Conservation (phyloP, 2,329 filamentous ascomycete species). For the Eurotiales sp. region DNA sequence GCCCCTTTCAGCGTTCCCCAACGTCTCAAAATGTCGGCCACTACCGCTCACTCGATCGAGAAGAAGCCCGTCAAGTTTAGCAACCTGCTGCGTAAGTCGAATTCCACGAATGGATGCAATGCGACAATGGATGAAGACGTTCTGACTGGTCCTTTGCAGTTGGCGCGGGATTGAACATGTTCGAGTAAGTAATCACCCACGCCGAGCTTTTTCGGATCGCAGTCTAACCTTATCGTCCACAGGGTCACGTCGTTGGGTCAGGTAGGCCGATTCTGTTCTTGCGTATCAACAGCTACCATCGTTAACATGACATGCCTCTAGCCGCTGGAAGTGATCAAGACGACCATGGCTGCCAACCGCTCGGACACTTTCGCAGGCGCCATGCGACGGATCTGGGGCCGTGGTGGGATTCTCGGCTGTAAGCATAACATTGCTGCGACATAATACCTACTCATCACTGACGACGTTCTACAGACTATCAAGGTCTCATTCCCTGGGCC, state of each 20-base stretch:
- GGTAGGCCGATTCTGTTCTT: slow-evolving; percentile 43
- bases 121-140: too few relatives aligned
- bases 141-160: slow-evolving; percentile 42
- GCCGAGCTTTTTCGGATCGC: too few relatives aligned
- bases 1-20: slow-evolving; percentile 61
- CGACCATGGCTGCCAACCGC: slow-evolving; percentile 97
- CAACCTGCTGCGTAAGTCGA: slow-evolving; percentile 79
- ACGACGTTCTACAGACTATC: slow-evolving; percentile 69
- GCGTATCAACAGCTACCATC: not conserved
- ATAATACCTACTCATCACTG: not conserved
- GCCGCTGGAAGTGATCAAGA: slow-evolving; percentile 98
- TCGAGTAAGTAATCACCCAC: slow-evolving; percentile 64
- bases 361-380: slow-evolving; percentile 79
- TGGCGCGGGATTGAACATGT: slow-evolving; percentile 90
- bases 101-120: too few relatives aligned
- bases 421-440: slow-evolving; percentile 40
- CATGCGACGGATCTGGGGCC: slow-evolving; percentile 83
- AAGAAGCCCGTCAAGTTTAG: slow-evolving; percentile 99
- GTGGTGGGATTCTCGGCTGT: slow-evolving; percentile 94
- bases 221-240: slow-evolving; percentile 13
- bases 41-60: slow-evolving; percentile 64
- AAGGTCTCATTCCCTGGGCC: slow-evolving; percentile 98
- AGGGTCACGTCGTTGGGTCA: slow-evolving; percentile 67
- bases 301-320: slow-evolving; percentile 51
- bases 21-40: slow-evolving; percentile 59